Evolutionary conservation across 139 green algal species (phyloP), one percentile per base, ranked within the genome.

Genomic region (Micractinium conductrix): DNA sequence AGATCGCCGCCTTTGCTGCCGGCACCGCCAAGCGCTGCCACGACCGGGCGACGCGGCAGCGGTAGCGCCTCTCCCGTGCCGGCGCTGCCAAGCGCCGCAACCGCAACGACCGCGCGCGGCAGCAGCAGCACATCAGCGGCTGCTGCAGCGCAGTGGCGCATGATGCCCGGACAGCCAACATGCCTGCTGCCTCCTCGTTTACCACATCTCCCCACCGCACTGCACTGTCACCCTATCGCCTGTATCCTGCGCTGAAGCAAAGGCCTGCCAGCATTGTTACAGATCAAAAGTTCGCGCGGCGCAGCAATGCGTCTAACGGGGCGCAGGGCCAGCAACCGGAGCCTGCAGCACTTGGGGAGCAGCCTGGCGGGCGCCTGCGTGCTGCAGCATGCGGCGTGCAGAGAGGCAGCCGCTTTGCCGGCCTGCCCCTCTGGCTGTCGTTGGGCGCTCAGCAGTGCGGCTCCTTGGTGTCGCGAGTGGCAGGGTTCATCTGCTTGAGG

Each of bases 381-480:
- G 28, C 60, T 30, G 33, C 60, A n/a, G n/a, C n/a, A n/a, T n/a
- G n/a, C n/a, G n/a, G n/a, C n/a, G n/a, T n/a, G n/a, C n/a, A n/a
- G n/a, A n/a, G n/a, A n/a, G n/a, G n/a, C n/a, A n/a, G n/a, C n/a
- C n/a, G n/a, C n/a, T n/a, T 14, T 17, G 17, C n/a, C 69, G 35
- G 42, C 38, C 22, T 3, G 19, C 67, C 35, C 30, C 16, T 14
- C 28, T 16, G 17, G 63, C 63, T 26, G 63, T n/a, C 19, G 17
- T 8, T 14, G 70, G 8, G 45, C 1, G 35, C 78, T 73, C 67
- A 87, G 70, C 82, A 87, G 68, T 87, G 82, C 8, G 26, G 26
- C 35, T 87, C 82, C 53, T 28, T 48, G 42, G 75, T 74, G 50
- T 87, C 71, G 2, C 71, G 45, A 26, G 82, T 87, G 35, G 45